Conservation (phyloP, 2,329 filamentous ascomycete genomes). For the Dendryphion nanum region DNA sequence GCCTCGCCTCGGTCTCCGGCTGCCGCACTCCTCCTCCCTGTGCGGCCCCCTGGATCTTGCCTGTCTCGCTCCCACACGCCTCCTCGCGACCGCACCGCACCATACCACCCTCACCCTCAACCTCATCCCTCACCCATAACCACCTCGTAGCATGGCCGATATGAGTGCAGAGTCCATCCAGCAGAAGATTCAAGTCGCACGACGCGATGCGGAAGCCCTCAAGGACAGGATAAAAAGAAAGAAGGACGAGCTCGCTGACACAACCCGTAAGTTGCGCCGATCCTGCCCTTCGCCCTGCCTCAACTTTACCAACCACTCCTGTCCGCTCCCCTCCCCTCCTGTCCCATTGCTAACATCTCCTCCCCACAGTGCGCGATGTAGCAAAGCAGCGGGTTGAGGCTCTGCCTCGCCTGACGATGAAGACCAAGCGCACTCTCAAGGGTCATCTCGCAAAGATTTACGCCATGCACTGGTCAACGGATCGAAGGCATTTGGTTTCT, state of each 20-base stretch:
- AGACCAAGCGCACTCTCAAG: slow-evolving; percentile 93
- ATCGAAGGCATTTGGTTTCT: slow-evolving; percentile 93
- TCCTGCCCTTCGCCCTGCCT: slow-evolving; percentile 1
- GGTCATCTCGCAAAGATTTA: slow-evolving; percentile 99
- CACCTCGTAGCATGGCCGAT: slow-evolving; percentile 43
- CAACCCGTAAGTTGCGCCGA: slow-evolving; percentile 71
- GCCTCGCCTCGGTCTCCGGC: slow-evolving; percentile 14
- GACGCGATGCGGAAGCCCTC: slow-evolving; percentile 94
- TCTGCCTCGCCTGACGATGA: slow-evolving; percentile 93
- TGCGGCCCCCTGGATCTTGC: slow-evolving; percentile 34
- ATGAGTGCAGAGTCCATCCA: slow-evolving; percentile 52
- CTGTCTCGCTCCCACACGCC: slow-evolving; percentile 16
- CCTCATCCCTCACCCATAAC: slow-evolving; percentile 9
- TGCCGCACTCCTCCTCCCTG: slow-evolving; percentile 24
- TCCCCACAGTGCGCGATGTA: slow-evolving; percentile 79
- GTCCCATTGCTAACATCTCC: slow-evolving; percentile 22
- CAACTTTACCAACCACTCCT: neutral
- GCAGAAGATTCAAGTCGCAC: slow-evolving; percentile 83
- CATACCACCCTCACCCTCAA: slow-evolving; percentile 9
- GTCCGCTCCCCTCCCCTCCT: neutral
- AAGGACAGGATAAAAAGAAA: slow-evolving; percentile 99
- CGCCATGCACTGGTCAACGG: slow-evolving; percentile 99
- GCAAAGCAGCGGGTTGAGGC: slow-evolving; percentile 89
- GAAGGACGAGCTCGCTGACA: slow-evolving; percentile 99
- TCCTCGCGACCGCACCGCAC: slow-evolving; percentile 1